Base-by-base conservation (phyloP, 2,329 filamentous ascomycete species). In the Coleophoma cylindrospora region DNA sequence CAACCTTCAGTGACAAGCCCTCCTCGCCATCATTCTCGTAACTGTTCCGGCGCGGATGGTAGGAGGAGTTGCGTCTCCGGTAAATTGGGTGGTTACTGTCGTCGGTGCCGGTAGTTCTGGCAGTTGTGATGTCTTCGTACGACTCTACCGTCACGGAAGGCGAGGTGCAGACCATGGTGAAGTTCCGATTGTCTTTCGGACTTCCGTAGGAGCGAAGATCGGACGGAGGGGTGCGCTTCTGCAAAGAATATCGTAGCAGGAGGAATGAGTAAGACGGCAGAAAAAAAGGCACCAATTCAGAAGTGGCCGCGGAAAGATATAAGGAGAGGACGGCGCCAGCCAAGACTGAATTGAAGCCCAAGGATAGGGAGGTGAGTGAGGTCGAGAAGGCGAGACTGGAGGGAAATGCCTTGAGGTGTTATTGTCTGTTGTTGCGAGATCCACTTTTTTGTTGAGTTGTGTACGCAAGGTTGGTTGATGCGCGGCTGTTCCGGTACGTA, bases 11-110 rank as follows among this genome's bases (percentile, higher is more conserved):
- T 48, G 85, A 62, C 33, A 86, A 65, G 19, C 75, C 72, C 58
- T 86, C 82, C 56, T 86, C 82, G 36, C 77, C 75, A 40, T 86
- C 74, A 59, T 76, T 74, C 36, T 82, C 75, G n/a, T 82, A 70
- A 11, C 80, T 83, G 57, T 76, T 71, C 57, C 80, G 60, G 32
- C 66, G 69, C 2, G 77, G 78, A 48, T 77, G 68, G 51, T 80
- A 80, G 49, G 77, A 79, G 3, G 81, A 84, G 58, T 79, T 80
- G 37, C 80, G 71, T 50, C 74, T 57, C 43, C 51, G 57, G 38
- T 57, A 60, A n/a, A 50, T 43, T 13, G 58, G 57, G 40, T 57
- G 57, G 15, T 48, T 27, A 10, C 27, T 27, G 3, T 50, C 49
- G 9, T 61, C 59, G 17, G 36, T 54, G 10, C 58, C 56, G 22